Conservation (phyloP, 2,329 filamentous ascomycete genomes). For the Davidsoniella neocaledoniae region DNA sequence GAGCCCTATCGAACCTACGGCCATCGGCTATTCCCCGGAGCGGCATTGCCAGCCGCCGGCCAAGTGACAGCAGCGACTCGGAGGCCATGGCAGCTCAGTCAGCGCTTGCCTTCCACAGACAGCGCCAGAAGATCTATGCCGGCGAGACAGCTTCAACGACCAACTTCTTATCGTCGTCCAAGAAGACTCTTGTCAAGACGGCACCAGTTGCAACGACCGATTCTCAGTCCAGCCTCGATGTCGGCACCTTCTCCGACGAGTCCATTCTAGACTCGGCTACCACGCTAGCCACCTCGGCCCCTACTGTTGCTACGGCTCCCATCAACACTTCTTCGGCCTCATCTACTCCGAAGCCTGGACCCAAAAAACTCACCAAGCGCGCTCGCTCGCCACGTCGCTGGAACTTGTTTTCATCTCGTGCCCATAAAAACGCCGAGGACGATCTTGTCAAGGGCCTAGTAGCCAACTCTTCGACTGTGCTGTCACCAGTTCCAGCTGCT, state of each 20-base stretch:
- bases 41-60: conserved; percentile 21
- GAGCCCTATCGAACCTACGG: conserved; percentile 27
- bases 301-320: neutral
- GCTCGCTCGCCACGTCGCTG: conserved; percentile 41
- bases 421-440: conserved; percentile 24
- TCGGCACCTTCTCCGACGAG: neutral
- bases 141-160: neutral
- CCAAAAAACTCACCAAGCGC: conserved; percentile 40
- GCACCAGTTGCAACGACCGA: conserved; percentile 11
- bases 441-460: neutral
- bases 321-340: neutral
- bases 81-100: conserved; percentile 31
- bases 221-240: conserved; percentile 14
- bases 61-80: conserved; percentile 41
- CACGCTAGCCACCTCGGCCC: neutral
- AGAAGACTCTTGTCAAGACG: conserved; percentile 29
- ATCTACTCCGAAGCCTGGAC: conserved; percentile 9
- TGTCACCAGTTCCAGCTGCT: conserved; percentile 27
- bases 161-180: conserved; percentile 23
- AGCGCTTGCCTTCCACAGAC: conserved; percentile 33
- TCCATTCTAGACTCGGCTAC: neutral
- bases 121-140: neutral
- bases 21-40: conserved; percentile 34
- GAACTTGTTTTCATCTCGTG: conserved; percentile 42
- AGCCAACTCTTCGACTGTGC: conserved; percentile 16